Evolutionary conservation across 2,329 filamentous ascomycete species (phyloP).

Genomic region (Cercospora sp.): DNA sequence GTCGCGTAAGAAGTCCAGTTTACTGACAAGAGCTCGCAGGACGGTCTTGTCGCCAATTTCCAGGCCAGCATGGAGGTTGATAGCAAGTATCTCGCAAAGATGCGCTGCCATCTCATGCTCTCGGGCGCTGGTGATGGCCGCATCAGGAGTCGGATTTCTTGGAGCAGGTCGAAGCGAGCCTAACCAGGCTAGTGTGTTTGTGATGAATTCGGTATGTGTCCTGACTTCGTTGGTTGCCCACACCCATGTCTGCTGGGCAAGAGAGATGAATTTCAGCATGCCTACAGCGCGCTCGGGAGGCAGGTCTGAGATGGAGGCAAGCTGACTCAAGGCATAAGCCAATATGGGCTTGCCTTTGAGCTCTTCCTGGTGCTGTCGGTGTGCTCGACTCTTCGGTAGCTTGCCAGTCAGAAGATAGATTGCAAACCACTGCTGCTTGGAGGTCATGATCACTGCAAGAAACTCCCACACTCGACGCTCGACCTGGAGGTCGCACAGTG

Average conservation of each 20-base stretch:
- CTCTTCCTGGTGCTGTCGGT: constrained; percentile 52
- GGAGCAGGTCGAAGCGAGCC: constrained; percentile 56
- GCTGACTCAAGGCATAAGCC: constrained; percentile 67
- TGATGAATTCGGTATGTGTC: constrained; percentile 71
- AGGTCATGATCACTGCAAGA: constrained; percentile 80
- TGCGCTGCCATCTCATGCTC: constrained; percentile 68
- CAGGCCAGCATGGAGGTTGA: constrained; percentile 84
- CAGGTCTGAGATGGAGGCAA: constrained; percentile 64
- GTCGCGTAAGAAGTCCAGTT: constrained; percentile 76
- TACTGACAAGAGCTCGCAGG: constrained; percentile 69
- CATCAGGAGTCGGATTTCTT: constrained; percentile 32
- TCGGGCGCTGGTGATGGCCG: constrained; percentile 35
- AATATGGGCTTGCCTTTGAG: constrained; percentile 67
- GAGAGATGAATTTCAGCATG: constrained; percentile 82
- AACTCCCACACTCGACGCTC: constrained; percentile 78
- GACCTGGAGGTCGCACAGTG: constrained; percentile 65
- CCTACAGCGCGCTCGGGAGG: constrained; percentile 67
- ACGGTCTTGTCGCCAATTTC: constrained; percentile 70
- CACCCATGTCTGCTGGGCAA: constrained; percentile 91
- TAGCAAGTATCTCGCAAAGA: constrained; percentile 82
- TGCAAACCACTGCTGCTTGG: constrained; percentile 93
- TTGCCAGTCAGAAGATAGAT: constrained; percentile 88
- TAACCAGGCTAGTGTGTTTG: constrained; percentile 70
- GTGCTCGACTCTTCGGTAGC: constrained; percentile 70
- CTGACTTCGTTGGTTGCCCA: constrained; percentile 84